Evolutionary conservation across 2,329 filamentous ascomycete genomes (phyloP).

Genomic region (Venturia asperata): DNA sequence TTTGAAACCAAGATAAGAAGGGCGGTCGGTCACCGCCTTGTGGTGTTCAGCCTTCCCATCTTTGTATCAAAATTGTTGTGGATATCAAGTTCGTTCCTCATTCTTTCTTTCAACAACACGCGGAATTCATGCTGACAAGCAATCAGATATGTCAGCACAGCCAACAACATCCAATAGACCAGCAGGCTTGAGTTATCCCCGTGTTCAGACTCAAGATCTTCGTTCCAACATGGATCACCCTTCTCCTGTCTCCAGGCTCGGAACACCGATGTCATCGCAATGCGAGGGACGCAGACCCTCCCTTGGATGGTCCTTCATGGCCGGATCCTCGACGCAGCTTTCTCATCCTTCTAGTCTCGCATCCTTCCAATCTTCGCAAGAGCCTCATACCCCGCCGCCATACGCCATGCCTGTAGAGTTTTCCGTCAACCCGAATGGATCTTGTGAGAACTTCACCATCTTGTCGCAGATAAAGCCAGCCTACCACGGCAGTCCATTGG

Average conservation of each 20-base stretch:
- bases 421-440: background rate
- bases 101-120: background rate
- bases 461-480: background rate
- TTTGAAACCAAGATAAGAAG: conserved; percentile 13
- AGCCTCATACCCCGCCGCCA: background rate
- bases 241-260: conserved; percentile 4
- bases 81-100: conserved; percentile 5
- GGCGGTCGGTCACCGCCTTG: background rate
- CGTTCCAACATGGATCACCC: conserved; percentile 8
- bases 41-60: background rate
- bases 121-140: conserved; percentile 7
- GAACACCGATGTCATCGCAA: conserved; percentile 9
- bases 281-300: conserved; percentile 8
- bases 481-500: background rate
- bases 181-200: background rate
- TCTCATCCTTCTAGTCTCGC: conserved; percentile 10
- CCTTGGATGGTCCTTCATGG: conserved; percentile 7
- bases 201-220: background rate
- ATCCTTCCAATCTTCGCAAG: conserved; percentile 2
- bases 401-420: conserved; percentile 6
- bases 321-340: background rate
- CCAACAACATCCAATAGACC: background rate
- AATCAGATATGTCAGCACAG: conserved; percentile 2
- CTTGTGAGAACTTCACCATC: background rate
- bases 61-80: conserved; percentile 3